Base-by-base conservation (phyloP, 768 basidiomycete species). In the Leccinum truebloodii region DNA sequence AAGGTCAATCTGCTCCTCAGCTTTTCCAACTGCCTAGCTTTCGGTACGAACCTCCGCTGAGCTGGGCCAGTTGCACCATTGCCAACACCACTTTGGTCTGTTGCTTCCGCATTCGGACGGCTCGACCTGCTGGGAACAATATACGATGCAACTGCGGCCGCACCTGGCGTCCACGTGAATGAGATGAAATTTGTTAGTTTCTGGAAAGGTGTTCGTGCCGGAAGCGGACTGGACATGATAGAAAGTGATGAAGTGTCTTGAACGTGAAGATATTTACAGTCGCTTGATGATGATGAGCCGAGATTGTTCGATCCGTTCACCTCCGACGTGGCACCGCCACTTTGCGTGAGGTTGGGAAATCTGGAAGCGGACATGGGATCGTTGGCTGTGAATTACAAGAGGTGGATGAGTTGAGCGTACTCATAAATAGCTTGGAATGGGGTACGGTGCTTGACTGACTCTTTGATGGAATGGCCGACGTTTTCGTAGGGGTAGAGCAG, bases 11-110 rank as follows among this genome's bases (percentile, higher is more conserved):
- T 83, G 34, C 72, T 67, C 70, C 78, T 80, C 66, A 92, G 74
- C 73, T 82, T 85, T 69, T 83, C 82, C 65, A 92, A 71, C 71
- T 93, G 91, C 63, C 77, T 81, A 66, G 86, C 81, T 69, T 82
- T 87, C 28, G 86, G 80, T 52, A 89, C 86, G 68, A 79, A 89
- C 59, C 59, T 75, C 73, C 62, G 75, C 66, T 67, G 63, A 51
- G 57, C 62, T 52, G 60, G 51, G 64, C 46, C 46, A 52, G 49
- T 65, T 46, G 61, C 52, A 60, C 37, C 44, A 50, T 52, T 50
- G 24, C 60, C 57, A 53, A 56, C 61, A 58, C 54, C 30, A 35
- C 24, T 24, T 24, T 63, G 59, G 44, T 61, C 55, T 57, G 54
- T 53, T 53, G 41, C 54, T 59, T 61, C 55, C 57, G 32, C 52